Conservation (phyloP, 192 early-diverging fungal species). For the Fimicolochytrium jonesii region DNA sequence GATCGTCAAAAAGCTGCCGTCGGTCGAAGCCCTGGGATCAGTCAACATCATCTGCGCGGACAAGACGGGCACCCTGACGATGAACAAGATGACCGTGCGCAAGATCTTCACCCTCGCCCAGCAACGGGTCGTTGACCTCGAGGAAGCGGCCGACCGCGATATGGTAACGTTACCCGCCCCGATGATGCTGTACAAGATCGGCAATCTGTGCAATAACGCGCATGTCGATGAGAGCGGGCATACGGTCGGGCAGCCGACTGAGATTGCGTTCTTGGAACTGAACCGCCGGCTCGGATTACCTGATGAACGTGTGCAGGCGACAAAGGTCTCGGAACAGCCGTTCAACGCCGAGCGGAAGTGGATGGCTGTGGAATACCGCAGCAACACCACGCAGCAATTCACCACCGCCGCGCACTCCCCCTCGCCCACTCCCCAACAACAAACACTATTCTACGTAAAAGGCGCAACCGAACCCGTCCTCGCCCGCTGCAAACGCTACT, state of each 20-base stretch:
- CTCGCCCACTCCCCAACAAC: neutral
- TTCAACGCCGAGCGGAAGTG: slow-evolving; percentile 93
- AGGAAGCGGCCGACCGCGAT: slow-evolving; percentile 35
- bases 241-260: slow-evolving; percentile 87
- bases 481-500: slow-evolving; percentile 64
- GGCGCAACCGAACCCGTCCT: slow-evolving; percentile 83
- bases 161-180: slow-evolving; percentile 46
- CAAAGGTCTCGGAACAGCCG: slow-evolving; percentile 72
- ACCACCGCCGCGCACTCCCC: neutral
- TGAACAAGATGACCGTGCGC: slow-evolving; percentile 93
- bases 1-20: slow-evolving; percentile 92
- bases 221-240: slow-evolving; percentile 66
- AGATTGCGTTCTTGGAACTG: slow-evolving; percentile 85
- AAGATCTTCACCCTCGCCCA: slow-evolving; percentile 65
- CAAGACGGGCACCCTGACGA: slow-evolving; percentile 94
- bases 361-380: slow-evolving; percentile 73
- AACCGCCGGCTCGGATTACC: slow-evolving; percentile 48
- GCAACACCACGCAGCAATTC: neutral
- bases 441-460: slow-evolving; percentile 63
- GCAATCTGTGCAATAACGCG: slow-evolving; percentile 91
- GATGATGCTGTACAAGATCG: slow-evolving; percentile 39
- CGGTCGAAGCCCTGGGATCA: slow-evolving; percentile 89
- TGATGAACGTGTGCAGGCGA: slow-evolving; percentile 63
- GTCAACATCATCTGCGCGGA: slow-evolving; percentile 95
- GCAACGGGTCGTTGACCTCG: slow-evolving; percentile 38